phyloP scores from a whole-genome alignment of 2,329 filamentous ascomycete genomes.

The Pyricularia pennisetigena region DNA sequence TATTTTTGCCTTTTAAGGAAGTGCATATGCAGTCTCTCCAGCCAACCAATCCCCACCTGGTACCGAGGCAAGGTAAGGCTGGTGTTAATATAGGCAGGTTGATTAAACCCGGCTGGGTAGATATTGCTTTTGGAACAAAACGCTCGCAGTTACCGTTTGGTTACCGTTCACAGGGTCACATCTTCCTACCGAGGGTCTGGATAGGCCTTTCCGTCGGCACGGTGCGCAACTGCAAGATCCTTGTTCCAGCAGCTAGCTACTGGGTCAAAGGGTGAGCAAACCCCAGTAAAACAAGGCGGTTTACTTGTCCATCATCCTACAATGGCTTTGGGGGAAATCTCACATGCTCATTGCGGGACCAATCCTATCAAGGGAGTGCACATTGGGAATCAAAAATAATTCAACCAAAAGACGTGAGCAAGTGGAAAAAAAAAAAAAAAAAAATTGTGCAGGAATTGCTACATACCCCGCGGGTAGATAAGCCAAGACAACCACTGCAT shows the following conservation, averaged over 20 bases:
- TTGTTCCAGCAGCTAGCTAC: background rate
- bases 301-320: background rate
- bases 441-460: background rate
- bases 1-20: background rate
- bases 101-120: background rate
- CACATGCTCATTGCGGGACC: background rate
- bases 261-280: background rate
- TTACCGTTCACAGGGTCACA: background rate
- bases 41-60: background rate
- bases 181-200: background rate
- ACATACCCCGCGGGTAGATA: background rate
- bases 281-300: too few relatives aligned
- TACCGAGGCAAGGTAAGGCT: background rate
- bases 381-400: background rate
- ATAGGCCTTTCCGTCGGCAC: background rate
- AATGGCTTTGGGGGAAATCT: background rate
- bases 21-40: fast-evolving
- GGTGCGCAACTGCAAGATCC: background rate
- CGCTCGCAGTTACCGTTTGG: background rate
- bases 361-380: background rate
- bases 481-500: background rate
- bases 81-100: background rate
- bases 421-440: background rate
- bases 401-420: background rate
- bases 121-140: background rate